Conservation (phyloP, 805 yeast genomes). For the Kazachstania martiniae region DNA sequence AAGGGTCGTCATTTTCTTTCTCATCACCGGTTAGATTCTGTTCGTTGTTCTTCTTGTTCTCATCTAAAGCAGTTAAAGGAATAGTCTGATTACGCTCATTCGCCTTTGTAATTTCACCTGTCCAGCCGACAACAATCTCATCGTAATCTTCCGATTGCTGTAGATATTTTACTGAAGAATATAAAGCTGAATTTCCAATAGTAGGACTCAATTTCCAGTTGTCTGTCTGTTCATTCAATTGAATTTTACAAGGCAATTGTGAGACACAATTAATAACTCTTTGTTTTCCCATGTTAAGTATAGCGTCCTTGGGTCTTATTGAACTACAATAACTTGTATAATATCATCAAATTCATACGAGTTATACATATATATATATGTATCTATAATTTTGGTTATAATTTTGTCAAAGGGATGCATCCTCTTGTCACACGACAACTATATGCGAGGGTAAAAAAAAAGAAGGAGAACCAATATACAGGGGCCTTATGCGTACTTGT, state of each 20-base stretch:
- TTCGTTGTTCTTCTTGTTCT: not conserved
- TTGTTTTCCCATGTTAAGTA: conserved; percentile 9
- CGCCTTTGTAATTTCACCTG: conserved; percentile 58
- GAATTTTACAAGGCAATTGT: conserved; percentile 27
- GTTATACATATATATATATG: not conserved
- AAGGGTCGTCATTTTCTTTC: conserved; percentile 31
- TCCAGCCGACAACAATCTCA: conserved; percentile 85
- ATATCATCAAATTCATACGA: no score
- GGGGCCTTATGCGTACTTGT: no score
- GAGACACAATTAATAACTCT: conserved; percentile 29
- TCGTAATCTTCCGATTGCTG: conserved; percentile 67
- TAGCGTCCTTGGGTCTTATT: no score
- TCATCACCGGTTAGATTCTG: not conserved
- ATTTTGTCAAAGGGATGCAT: no score
- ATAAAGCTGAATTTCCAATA: conserved; percentile 78
- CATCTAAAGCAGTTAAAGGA: not conserved
- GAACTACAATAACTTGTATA: no score
- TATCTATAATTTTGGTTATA: not conserved
- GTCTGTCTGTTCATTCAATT: conserved; percentile 21
- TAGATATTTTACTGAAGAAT: conserved; percentile 60
- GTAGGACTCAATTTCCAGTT: conserved; percentile 51
- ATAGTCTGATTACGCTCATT: not conserved
- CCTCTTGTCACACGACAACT: no score
- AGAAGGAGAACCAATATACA: no score
- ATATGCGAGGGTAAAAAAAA: no score